Conservation (phyloP, 2,329 filamentous ascomycete species). For the Geosmithia morbida region DNA sequence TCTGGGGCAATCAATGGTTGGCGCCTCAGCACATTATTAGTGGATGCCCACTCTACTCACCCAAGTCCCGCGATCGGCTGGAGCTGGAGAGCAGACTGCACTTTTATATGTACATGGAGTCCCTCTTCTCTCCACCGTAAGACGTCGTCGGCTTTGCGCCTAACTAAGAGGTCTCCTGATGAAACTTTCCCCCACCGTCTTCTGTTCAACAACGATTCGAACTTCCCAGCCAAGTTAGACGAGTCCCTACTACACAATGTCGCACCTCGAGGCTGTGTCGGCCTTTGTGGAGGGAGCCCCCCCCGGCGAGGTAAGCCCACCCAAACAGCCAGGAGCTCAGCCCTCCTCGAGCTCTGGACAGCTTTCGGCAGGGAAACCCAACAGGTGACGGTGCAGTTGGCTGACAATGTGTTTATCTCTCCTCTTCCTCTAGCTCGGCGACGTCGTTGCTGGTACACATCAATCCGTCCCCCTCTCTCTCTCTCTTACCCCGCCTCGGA, state of each 20-base stretch:
- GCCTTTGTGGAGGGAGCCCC: slow-evolving; percentile 90
- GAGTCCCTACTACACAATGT: slow-evolving; percentile 13
- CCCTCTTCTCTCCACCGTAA: neutral
- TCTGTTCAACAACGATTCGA: neutral
- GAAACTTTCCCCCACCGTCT: neutral
- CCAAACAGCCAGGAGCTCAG: neutral
- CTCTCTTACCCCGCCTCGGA: neutral
- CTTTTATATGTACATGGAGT: no score
- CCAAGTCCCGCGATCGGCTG: no score
- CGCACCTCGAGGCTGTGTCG: slow-evolving; percentile 38
- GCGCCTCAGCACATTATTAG: no score
- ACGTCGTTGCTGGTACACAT: slow-evolving; percentile 67
- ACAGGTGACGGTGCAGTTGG: slow-evolving; percentile 1
- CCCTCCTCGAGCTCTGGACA: neutral
- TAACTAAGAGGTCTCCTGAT: neutral
- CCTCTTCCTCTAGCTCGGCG: slow-evolving; percentile 48
- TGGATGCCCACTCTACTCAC: no score
- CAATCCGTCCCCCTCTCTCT: neutral
- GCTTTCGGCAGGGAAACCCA: neutral
- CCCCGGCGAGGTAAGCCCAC: slow-evolving; percentile 70
- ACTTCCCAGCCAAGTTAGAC: neutral
- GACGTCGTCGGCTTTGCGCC: neutral
- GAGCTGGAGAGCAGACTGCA: no score
- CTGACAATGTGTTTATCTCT: slow-evolving; percentile 5
- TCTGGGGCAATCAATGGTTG: no score